Base-by-base conservation (phyloP, 768 basidiomycete genomes). In the Tricholoma saponaceum region DNA sequence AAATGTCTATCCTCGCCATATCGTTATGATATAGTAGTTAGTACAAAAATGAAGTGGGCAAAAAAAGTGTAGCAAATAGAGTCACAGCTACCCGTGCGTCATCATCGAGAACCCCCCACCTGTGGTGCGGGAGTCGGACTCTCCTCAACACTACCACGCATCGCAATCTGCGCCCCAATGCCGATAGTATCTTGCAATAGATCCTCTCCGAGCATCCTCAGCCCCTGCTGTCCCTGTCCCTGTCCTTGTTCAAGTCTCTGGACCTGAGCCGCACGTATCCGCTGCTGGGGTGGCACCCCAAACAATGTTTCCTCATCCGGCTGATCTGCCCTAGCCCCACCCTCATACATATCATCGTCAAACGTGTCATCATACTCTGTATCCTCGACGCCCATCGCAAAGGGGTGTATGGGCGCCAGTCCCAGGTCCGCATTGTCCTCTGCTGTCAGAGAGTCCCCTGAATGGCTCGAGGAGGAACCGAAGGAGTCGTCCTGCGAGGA, bases 231-330 rank as follows among this genome's bases (percentile, higher is more conserved):
- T 13, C 67, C 63, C 32, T 61, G 63, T 35, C 69, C 54, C 55
- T 64, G 44, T 14, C 44, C 12, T 12, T 23, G 13, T 1, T 14
- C 58, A 52, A 66, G 43, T 49, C 46, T 54, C 56, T 51, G 58
- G 62, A 37, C 57, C 58, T 59, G 59, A 12, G 60, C 60, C 51
- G 60, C 66, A 35, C 66, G 67, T 58, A 70, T 66, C 49, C 83
- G 73, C 58, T 80, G 79, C 33, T 76, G 80, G 39, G 84, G 84
- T 8, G 80, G 79, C 10, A 83, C 81, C 14, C 89, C 89, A 70
- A 91, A 90, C 54, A 90, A 70, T 12, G 89, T 89, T 69, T 90
- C 86, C 64, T 85, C 84, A 51, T 77, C 74, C 23, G 60, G 66
- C 39, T 67, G 70, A n/a, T 67, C 72, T 35, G 74, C 73, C 51